A percentile compares a stretch with the other conserved stretches of the same genome.
phyloP scores from a whole-genome alignment of 345 rosid species.

The Carallia brachiata region DNA sequence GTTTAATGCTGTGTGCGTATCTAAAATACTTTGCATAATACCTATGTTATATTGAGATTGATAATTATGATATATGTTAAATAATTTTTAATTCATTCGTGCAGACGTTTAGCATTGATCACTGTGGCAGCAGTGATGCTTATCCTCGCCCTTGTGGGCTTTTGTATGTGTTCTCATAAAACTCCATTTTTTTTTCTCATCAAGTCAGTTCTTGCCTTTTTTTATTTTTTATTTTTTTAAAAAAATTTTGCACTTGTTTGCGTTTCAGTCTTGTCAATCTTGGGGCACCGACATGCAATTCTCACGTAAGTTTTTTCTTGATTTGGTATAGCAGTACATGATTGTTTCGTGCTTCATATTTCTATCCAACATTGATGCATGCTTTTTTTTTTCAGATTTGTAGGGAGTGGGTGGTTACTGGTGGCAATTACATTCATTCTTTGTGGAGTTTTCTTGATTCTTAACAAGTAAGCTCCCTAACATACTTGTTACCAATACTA shows the following conservation, averaged over 20 bases:
- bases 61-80: slow-evolving; percentile 5
- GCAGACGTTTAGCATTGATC: slow-evolving; percentile 77
- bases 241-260: slow-evolving; percentile 4
- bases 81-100: slow-evolving; percentile 17
- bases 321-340: neutral
- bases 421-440: slow-evolving; percentile 85
- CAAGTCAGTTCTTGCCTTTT: slow-evolving; percentile 1
- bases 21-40: slow-evolving; percentile 11
- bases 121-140: slow-evolving; percentile 86
- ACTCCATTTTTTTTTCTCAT: slow-evolving; percentile 15
- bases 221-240: neutral
- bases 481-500: neutral
- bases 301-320: slow-evolving; percentile 54
- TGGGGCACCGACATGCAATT: slow-evolving; percentile 69
- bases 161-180: slow-evolving; percentile 52
- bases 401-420: slow-evolving; percentile 84
- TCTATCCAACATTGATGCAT: slow-evolving; percentile 8
- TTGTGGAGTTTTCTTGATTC: slow-evolving; percentile 73
- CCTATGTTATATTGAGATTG: slow-evolving; percentile 1
- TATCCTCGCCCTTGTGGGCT: slow-evolving; percentile 73
- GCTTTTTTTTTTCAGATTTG: slow-evolving; percentile 55
- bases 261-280: slow-evolving; percentile 64
- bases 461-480: slow-evolving; percentile 61
- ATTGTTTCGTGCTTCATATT: neutral
- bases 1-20: slow-evolving; percentile 66